Percentiles rank a stretch among this genome's conserved stretches.
These are phyloP conservation scores for Beauveria sp. DNA, from an alignment of 2,329 filamentous ascomycete genomes.

Conservation along the genomic window DNA sequence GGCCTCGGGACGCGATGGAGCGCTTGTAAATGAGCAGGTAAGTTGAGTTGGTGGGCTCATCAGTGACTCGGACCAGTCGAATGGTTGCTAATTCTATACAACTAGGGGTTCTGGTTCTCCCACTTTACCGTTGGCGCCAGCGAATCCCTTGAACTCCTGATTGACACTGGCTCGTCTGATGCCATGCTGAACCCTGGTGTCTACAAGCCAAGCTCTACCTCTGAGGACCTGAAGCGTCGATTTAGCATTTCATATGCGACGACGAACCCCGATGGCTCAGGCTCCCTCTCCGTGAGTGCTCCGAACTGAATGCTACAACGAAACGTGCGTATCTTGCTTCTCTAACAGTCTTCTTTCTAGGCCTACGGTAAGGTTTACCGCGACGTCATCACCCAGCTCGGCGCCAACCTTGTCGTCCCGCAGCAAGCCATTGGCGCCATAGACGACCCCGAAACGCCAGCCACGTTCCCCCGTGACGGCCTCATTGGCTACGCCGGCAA, in stretches of 20 bases:
- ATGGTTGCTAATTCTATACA: not conserved
- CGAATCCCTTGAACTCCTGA: slow-evolving; percentile 15
- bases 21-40: slow-evolving; percentile 14
- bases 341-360: slow-evolving; percentile 1
- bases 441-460: slow-evolving; percentile 8
- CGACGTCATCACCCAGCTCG: slow-evolving; percentile 15
- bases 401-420: slow-evolving; percentile 14
- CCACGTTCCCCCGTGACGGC: slow-evolving; percentile 16
- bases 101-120: slow-evolving; percentile 17
- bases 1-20: not conserved
- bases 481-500: slow-evolving; percentile 15
- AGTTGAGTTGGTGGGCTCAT: not conserved
- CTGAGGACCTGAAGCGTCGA: slow-evolving; percentile 1
- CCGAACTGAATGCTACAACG: not conserved
- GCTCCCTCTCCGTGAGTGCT: slow-evolving; percentile 10
- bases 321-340: not conserved
- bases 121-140: slow-evolving; percentile 16
- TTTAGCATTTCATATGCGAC: slow-evolving; percentile 16
- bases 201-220: slow-evolving; percentile 14
- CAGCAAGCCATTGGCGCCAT: slow-evolving; percentile 14
- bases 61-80: not conserved
- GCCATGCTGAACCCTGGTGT: slow-evolving; percentile 15
- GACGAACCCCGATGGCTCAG: slow-evolving; percentile 16
- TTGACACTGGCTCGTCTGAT: slow-evolving; percentile 16
- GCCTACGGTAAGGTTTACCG: slow-evolving; percentile 14